Conservation (phyloP, 1,139 yeast genomes). For the Hansenula sp. region DNA sequence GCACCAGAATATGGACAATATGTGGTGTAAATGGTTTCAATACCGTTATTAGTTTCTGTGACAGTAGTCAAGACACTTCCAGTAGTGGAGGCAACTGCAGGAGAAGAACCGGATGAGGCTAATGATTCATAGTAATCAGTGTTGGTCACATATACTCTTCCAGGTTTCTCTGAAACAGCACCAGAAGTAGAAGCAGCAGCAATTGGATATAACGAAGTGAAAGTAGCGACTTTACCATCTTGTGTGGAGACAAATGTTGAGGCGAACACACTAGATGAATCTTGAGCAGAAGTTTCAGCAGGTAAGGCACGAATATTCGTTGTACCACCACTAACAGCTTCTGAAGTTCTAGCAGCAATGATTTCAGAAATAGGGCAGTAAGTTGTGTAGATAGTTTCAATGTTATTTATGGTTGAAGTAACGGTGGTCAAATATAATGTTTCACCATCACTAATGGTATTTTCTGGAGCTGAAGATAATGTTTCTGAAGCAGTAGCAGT, state of each 20-base stretch:
- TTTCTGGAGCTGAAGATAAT: neutral
- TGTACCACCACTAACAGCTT: neutral
- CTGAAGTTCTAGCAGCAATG: conserved; percentile 5
- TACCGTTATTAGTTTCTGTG: conserved; percentile 20
- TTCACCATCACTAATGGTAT: conserved; percentile 6
- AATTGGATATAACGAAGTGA: conserved; percentile 1
- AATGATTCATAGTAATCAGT: conserved; percentile 2
- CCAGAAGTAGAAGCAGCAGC: conserved; percentile 5
- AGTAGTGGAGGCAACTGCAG: neutral
- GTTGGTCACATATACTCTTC: conserved; percentile 1
- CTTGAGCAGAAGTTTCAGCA: conserved; percentile 1
- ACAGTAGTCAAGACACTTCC: neutral
- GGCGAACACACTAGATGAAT: neutral
- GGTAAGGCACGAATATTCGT: conserved; percentile 5
- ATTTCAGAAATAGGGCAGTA: conserved; percentile 16
- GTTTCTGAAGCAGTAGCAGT: conserved; percentile 5
- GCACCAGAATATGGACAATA: conserved; percentile 26
- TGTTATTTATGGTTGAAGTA: conserved; percentile 12
- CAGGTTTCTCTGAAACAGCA: conserved; percentile 2
- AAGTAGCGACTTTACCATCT: neutral
- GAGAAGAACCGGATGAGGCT: neutral
- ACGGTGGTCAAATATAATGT: conserved; percentile 15
- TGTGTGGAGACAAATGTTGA: neutral
- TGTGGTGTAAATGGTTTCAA: conserved; percentile 25
- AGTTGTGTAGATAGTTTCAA: conserved; percentile 16